Percentiles rank a stretch among this genome's conserved stretches.
Evolutionary conservation across 163 green algal genomes (phyloP).

Genomic region (Trebouxia gelatinosa): DNA sequence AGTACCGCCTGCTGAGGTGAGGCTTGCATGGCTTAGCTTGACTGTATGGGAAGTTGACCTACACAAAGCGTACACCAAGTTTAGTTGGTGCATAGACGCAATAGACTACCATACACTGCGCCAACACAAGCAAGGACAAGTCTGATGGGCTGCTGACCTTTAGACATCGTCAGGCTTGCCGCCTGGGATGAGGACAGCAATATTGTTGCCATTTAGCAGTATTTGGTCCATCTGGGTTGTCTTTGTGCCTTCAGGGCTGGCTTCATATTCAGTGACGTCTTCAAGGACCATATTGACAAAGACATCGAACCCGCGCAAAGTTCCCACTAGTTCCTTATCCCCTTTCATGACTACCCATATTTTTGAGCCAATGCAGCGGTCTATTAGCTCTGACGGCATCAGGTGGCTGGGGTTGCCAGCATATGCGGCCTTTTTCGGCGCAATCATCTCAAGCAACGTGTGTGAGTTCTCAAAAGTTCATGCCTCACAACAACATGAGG

Average conservation of each 20-base stretch:
- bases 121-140: no score
- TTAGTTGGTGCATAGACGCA: no score
- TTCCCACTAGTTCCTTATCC: constrained; percentile 88
- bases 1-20: no score
- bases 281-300: constrained; percentile 99
- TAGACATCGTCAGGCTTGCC: constrained; percentile 70
- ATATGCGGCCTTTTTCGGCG: constrained; percentile 49
- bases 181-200: constrained; percentile 88
- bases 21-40: no score
- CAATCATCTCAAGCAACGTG: no score
- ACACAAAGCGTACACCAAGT: no score
- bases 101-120: no score
- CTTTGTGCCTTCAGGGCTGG: constrained; percentile 71
- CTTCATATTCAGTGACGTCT: constrained; percentile 93
- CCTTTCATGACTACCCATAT: constrained; percentile 96
- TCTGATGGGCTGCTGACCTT: no score
- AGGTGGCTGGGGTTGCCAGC: constrained; percentile 80
- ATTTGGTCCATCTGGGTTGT: constrained; percentile 93
- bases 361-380: constrained; percentile 89
- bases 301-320: constrained; percentile 93
- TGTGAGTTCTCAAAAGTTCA: no score
- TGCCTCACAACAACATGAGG: no score
- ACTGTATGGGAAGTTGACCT: no score
- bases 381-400: constrained; percentile 92
- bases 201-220: constrained; percentile 98